Evolutionary conservation across 805 yeast genomes (phyloP).

Genomic region (Spathaspora sp.): DNA sequence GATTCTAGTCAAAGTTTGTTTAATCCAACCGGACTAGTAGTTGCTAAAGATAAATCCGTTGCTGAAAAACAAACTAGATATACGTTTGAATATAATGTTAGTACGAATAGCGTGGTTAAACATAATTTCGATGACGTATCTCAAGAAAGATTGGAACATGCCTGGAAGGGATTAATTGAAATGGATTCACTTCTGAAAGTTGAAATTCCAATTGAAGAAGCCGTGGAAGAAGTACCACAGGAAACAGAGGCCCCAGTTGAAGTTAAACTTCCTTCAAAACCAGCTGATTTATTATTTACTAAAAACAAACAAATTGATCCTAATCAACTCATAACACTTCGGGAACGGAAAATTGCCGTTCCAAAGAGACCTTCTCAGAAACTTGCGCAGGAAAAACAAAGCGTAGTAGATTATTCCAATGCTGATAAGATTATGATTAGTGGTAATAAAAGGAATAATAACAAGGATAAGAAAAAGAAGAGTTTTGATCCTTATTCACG

Average conservation of each 20-base stretch:
- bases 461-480: constrained; percentile 27
- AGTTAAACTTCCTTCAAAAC: constrained; percentile 2
- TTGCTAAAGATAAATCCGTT: not conserved
- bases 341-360: constrained; percentile 15
- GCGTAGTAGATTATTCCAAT: constrained; percentile 39
- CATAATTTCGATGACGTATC: constrained; percentile 16
- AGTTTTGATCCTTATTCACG: constrained; percentile 59
- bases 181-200: constrained; percentile 10
- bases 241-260: constrained; percentile 8
- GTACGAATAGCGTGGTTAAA: constrained; percentile 10
- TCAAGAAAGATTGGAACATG: constrained; percentile 10
- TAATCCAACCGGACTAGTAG: not conserved
- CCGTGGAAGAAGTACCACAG: constrained; percentile 7
- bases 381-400: constrained; percentile 4
- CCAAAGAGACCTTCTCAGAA: constrained; percentile 3
- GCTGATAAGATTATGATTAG: constrained; percentile 40
- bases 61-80: not conserved
- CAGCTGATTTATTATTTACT: constrained; percentile 1
- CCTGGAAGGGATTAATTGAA: constrained; percentile 11
- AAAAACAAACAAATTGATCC: constrained; percentile 16
- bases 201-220: constrained; percentile 5
- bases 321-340: constrained; percentile 41
- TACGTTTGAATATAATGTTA: constrained; percentile 15
- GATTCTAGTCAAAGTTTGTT: constrained; percentile 7
- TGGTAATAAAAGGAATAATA: constrained; percentile 8